These are phyloP conservation scores for Begonia loranthoides DNA, from an alignment of 306 rosid species.

Conservation along the genomic window DNA sequence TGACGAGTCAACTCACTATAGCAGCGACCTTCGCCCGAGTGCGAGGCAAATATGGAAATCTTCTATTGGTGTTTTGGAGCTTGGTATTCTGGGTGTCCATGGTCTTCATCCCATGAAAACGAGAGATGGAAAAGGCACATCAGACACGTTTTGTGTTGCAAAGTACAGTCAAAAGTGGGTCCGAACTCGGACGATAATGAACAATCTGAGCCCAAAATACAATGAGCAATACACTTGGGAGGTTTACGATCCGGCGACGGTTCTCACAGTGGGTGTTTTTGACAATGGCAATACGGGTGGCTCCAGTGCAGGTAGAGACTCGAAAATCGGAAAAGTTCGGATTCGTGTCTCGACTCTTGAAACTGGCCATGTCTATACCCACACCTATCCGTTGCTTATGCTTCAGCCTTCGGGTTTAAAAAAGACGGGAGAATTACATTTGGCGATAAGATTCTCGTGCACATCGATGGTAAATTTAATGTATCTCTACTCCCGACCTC, in stretches of 20 bases:
- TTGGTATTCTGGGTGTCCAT: conserved; percentile 57
- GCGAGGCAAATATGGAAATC: conserved; percentile 63
- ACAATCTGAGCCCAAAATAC: conserved; percentile 53
- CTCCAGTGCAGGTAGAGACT: conserved; percentile 42
- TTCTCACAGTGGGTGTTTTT: conserved; percentile 78
- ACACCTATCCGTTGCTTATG: conserved; percentile 55
- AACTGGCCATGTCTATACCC: conserved; percentile 67
- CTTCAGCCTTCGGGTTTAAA: conserved; percentile 74
- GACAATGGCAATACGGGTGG: conserved; percentile 45
- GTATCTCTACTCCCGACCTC: conserved; percentile 51
- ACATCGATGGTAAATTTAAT: conserved; percentile 48
- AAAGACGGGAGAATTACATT: conserved; percentile 83
- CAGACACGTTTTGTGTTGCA: conserved; percentile 80
- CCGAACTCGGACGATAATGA: conserved; percentile 65
- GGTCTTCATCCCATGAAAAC: conserved; percentile 64
- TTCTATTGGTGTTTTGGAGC: conserved; percentile 68
- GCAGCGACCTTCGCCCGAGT: conserved; percentile 81
- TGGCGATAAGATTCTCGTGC: conserved; percentile 74
- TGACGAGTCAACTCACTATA: conserved; percentile 78
- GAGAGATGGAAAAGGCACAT: conserved; percentile 52
- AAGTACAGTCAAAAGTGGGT: conserved; percentile 93
- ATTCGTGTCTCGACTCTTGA: conserved; percentile 82
- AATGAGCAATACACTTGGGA: conserved; percentile 98
- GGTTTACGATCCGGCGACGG: conserved; percentile 75
- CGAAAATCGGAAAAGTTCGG: conserved; percentile 67